Base-by-base conservation (phyloP, 1,284 basidiomycete species). In the Moesziomyces sp. region DNA sequence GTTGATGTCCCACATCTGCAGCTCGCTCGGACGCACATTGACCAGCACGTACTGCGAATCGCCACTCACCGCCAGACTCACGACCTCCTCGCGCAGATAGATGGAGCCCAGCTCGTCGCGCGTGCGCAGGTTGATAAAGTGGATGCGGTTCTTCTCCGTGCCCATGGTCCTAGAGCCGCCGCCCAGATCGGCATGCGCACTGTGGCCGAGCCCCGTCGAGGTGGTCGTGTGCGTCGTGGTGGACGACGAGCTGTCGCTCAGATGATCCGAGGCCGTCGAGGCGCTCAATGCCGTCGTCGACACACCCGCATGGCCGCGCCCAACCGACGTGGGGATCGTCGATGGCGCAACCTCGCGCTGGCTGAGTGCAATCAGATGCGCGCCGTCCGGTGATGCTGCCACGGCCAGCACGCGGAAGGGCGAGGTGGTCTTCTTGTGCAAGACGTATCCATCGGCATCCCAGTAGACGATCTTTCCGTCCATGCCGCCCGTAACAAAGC, bases 401-500 rank as follows among this genome's bases (percentile, higher is more conserved):
- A 97, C 89, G 82, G 94, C 93, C 16, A 91, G 90, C 73, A 99
- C 88, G 65, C 96, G 92, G 75, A 94, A 91, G n/a, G 90, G 88
- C n/a, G 89, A 88, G 34, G 88, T 87, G 11, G 87, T 87, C 90
- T 92, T 94, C 54, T 88, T 87, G 58, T 91, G 89, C 48, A 87
- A 87, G 63, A 90, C 86, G 67, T 88, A 89, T 21, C 94, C 94
- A 62, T 91, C 48, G 0, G 48, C 10, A 40, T 63, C 66, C 93
- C 94, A 98, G 72, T 92, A 89, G 45, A 92, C 88, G 58, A 99
- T 90, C 84, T 90, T 91, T 72, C 90, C 89, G 84, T 99, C 96
- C 85, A 97, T 88, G 44, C 92, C 92, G 47, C 92, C 92, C 5
- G 93, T 97, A 67, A 97, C 89, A 83, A 98, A 98, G 13, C 92